phyloP scores from a whole-genome alignment of 441 rosid species.

The Populus hybrid region DNA sequence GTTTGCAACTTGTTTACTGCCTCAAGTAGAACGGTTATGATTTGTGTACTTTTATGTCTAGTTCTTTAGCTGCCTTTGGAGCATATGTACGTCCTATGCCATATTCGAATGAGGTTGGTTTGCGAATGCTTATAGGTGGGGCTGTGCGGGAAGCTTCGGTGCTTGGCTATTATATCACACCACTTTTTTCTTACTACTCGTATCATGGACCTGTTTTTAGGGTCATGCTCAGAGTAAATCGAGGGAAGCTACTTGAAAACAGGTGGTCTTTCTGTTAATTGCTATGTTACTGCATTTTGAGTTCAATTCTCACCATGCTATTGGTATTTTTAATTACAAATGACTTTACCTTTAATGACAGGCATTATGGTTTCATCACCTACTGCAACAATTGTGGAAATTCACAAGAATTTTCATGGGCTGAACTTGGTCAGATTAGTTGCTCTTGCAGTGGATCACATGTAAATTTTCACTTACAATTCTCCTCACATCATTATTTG shows the following conservation, averaged over 20 bases:
- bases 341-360: slow-evolving; percentile 19
- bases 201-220: slow-evolving; percentile 89
- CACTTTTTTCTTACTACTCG: slow-evolving; percentile 82
- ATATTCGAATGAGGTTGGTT: slow-evolving; percentile 84
- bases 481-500: background rate
- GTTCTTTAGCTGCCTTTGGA: slow-evolving; percentile 86
- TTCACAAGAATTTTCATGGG: slow-evolving; percentile 58
- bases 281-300: background rate
- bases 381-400: slow-evolving; percentile 74
- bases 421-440: slow-evolving; percentile 57
- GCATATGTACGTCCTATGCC: slow-evolving; percentile 92
- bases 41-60: slow-evolving; percentile 23
- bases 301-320: background rate
- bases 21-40: slow-evolving; percentile 2
- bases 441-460: slow-evolving; percentile 55
- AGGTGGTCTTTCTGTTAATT: slow-evolving; percentile 32
- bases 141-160: slow-evolving; percentile 85
- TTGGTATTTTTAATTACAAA: background rate
- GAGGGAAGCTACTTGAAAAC: slow-evolving; percentile 55
- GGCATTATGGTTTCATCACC: slow-evolving; percentile 81
- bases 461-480: slow-evolving; percentile 20
- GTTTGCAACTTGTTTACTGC: background rate
- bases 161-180: slow-evolving; percentile 67
- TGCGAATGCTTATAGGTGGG: slow-evolving; percentile 88
- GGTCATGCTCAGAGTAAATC: slow-evolving; percentile 58